Conservation (phyloP, 768 basidiomycete species). For the Kwoniella botswanensis region DNA sequence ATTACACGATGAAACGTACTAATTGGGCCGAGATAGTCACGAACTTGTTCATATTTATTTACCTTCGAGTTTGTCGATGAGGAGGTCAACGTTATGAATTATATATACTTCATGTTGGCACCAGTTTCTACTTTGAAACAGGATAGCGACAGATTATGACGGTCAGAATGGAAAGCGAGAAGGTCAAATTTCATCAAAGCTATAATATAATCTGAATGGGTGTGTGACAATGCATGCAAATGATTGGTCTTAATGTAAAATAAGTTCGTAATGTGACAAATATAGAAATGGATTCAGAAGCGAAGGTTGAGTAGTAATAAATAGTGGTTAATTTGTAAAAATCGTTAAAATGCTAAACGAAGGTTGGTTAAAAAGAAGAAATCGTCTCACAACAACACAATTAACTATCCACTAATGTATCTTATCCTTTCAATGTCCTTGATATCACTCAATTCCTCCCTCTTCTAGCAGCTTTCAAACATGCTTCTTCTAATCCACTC, state of each 20-base stretch:
- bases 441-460: slow-evolving; percentile 47
- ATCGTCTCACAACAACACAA: not conserved
- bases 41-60: too few species aligned
- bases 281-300: not conserved
- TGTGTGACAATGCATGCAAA: slow-evolving; percentile 8
- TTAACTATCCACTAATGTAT: not conserved
- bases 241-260: not conserved
- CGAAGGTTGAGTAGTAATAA: not conserved
- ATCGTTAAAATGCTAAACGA: not conserved
- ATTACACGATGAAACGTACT: too few species aligned
- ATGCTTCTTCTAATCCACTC: slow-evolving; percentile 73
- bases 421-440: not conserved
- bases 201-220: not conserved
- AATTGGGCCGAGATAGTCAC: too few species aligned
- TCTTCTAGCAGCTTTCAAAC: slow-evolving; percentile 76
- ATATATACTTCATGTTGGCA: too few species aligned
- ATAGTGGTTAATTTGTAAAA: not conserved
- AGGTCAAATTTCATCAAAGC: not conserved
- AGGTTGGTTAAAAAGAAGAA: not conserved
- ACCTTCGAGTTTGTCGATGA: too few species aligned
- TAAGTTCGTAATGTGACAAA: not conserved
- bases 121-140: too few species aligned
- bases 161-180: too few species aligned
- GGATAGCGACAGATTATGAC: too few species aligned
- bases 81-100: too few species aligned